Evolutionary conservation across 108 stramenopile species (phyloP), one percentile per base, ranked within the genome.

Genomic region (Cylindrotheca fusiformis): DNA sequence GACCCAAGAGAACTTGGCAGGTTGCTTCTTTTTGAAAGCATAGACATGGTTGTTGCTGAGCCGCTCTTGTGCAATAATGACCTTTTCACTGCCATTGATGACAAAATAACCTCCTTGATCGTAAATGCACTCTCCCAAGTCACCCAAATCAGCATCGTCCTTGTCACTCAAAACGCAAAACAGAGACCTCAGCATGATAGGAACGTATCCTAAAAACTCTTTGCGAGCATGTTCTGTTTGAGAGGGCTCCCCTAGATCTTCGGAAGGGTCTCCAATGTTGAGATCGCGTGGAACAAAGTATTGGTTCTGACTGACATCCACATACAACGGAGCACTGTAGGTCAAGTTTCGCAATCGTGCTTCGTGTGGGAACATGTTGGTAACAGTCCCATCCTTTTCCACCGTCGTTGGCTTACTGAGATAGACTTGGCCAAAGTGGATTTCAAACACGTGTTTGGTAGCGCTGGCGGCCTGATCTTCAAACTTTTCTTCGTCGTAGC

Each of bases 101-200:
- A 99, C 91, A 80, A 99, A 99, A 82, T 99, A 99, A 17, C 99
- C 99, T 24, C 99, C 99, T 79, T 98, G 97, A 76, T 99, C 99
- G 69, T 95, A 99, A 63, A 97, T 95, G 73, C 99, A 99, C 73
- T 99, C 99, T 50, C 96, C 95, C 67, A 98, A 77, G 72, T 99
- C 96, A 21, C 89, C 84, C 55, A 97, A 79, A 66, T 97, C 95
- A n/a, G 84, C 82, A 78, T 98, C 97, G 56, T 87, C 89, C 75
- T 94, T 94, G 60, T 96, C 94, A 55, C 83, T 80, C 53, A 99
- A 65, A 0, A 96, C 96, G 67, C 99, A 99, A 85, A 92, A 97
- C 18, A 86, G 67, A 45, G 84, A 89, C 53, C 94, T 69, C 25
- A 99, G 67, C 99, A 99, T 99, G 75, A 99, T 97, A 52, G 99